Evolutionary conservation across 441 rosid genomes (phyloP).

Genomic region (Gossypium davidsonii): DNA sequence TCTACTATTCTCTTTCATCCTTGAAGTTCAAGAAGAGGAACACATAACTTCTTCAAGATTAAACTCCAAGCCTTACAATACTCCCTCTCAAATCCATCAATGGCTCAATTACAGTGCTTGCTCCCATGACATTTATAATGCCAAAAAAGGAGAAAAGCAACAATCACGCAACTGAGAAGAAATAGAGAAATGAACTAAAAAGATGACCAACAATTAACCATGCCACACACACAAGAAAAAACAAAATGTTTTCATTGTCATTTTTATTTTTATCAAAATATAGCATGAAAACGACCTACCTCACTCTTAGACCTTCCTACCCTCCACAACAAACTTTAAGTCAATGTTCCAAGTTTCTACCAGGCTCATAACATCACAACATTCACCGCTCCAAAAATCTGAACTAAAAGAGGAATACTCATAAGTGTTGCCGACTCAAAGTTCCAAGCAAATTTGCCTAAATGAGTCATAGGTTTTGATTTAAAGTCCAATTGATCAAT

Average conservation of each 20-base stretch:
- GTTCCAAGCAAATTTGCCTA: slow-evolving; percentile 1
- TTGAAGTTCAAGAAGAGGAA: background rate
- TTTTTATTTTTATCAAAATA: background rate
- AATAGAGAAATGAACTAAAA: background rate
- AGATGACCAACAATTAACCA: slow-evolving; percentile 1
- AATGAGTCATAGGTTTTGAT: background rate
- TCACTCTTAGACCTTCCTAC: background rate
- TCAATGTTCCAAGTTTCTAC: slow-evolving; percentile 2
- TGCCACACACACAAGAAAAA: background rate
- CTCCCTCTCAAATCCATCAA: background rate
- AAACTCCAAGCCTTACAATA: background rate
- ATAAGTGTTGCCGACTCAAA: slow-evolving; percentile 1
- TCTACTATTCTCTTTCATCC: background rate
- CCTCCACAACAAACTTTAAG: slow-evolving; percentile 3
- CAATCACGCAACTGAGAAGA: slow-evolving; percentile 1
- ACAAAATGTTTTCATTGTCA: background rate
- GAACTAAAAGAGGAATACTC: background rate
- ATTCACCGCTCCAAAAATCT: background rate
- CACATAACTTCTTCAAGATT: background rate
- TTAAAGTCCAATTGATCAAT: background rate
- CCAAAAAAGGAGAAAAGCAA: background rate
- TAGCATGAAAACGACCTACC: background rate
- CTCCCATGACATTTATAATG: slow-evolving; percentile 1
- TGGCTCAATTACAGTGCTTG: background rate
- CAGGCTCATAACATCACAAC: background rate